phyloP scores from a whole-genome alignment of 1,139 yeast genomes.

The Hemisphaericaspora xylanilytica region DNA sequence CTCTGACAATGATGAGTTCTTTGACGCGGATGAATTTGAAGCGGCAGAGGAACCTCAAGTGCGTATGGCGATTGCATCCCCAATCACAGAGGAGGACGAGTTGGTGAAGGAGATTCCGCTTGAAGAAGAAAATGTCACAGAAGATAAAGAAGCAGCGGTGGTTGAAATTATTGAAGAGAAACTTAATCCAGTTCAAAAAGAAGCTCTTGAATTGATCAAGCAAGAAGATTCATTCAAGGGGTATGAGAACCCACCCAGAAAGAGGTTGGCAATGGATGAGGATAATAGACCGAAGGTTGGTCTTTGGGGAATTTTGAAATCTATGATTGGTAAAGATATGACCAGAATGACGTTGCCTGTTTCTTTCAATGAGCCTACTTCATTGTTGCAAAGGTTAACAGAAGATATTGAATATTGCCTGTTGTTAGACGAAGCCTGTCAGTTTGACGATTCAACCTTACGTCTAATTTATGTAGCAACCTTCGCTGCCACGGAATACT shows the following conservation, averaged over 20 bases:
- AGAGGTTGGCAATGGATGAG: slow-evolving; percentile 63
- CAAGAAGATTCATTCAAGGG: slow-evolving; percentile 75
- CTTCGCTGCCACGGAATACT: slow-evolving; percentile 83
- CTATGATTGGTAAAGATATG: slow-evolving; percentile 97
- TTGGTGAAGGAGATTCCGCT: not conserved
- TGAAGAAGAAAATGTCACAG: slow-evolving; percentile 6
- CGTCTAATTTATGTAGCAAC: slow-evolving; percentile 88
- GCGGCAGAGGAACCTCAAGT: slow-evolving; percentile 12
- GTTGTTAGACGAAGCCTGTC: slow-evolving; percentile 73
- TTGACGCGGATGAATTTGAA: slow-evolving; percentile 75
- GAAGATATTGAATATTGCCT: slow-evolving; percentile 91
- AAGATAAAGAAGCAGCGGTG: slow-evolving; percentile 3
- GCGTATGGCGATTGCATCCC: not conserved
- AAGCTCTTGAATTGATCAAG: slow-evolving; percentile 40
- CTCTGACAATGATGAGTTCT: slow-evolving; percentile 77
- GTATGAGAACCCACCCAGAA: slow-evolving; percentile 82
- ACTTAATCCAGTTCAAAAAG: slow-evolving; percentile 40
- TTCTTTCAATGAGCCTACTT: slow-evolving; percentile 92
- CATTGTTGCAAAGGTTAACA: slow-evolving; percentile 86
- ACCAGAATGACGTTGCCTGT: slow-evolving; percentile 95
- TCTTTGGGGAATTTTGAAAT: slow-evolving; percentile 90
- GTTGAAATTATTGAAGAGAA: slow-evolving; percentile 5
- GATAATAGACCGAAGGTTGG: slow-evolving; percentile 91
- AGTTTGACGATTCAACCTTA: slow-evolving; percentile 71
- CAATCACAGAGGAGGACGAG: not conserved